Conservation (phyloP, 208 protist species). For the Strigomonas galati region DNA sequence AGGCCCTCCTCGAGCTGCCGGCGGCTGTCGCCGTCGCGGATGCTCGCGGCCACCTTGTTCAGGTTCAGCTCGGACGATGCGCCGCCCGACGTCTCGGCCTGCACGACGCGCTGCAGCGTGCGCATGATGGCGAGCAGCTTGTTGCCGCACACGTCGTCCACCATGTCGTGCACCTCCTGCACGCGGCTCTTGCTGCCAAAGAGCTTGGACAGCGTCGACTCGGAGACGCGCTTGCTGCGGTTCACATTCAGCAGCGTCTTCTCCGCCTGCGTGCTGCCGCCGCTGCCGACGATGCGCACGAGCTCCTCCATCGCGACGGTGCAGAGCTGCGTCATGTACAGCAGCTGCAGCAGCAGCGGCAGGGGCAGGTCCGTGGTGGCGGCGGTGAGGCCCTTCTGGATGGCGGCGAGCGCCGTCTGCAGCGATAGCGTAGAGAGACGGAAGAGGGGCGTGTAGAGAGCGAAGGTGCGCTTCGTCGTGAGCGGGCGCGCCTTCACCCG, state of each 20-base stretch:
- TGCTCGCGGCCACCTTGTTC: neutral
- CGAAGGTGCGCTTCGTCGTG: conserved; percentile 80
- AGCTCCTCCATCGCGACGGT: conserved; percentile 79
- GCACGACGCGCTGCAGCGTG: conserved; percentile 7
- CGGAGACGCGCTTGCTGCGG: conserved; percentile 66
- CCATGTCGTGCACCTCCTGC: conserved; percentile 51
- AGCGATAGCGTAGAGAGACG: conserved; percentile 17
- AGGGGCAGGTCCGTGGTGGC: conserved; percentile 4
- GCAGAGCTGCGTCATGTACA: conserved; percentile 42
- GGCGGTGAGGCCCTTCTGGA: neutral
- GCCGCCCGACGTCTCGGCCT: neutral
- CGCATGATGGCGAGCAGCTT: conserved; percentile 44
- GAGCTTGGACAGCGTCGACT: conserved; percentile 66
- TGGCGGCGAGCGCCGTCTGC: conserved; percentile 3
- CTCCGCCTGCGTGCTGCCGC: conserved; percentile 84
- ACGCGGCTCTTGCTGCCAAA: conserved; percentile 80
- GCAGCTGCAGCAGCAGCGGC: conserved; percentile 21
- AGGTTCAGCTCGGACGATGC: neutral
- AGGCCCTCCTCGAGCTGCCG: conserved; percentile 21
- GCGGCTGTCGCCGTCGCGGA: neutral
- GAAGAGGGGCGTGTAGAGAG: conserved; percentile 52
- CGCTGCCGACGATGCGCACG: conserved; percentile 77
- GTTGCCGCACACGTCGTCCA: conserved; percentile 41
- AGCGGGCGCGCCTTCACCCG: conserved; percentile 80
- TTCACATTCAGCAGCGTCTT: conserved; percentile 79